These are phyloP conservation scores for Verticillium klebahnii DNA, from an alignment of 2,329 filamentous ascomycete species.

Conservation along the genomic window DNA sequence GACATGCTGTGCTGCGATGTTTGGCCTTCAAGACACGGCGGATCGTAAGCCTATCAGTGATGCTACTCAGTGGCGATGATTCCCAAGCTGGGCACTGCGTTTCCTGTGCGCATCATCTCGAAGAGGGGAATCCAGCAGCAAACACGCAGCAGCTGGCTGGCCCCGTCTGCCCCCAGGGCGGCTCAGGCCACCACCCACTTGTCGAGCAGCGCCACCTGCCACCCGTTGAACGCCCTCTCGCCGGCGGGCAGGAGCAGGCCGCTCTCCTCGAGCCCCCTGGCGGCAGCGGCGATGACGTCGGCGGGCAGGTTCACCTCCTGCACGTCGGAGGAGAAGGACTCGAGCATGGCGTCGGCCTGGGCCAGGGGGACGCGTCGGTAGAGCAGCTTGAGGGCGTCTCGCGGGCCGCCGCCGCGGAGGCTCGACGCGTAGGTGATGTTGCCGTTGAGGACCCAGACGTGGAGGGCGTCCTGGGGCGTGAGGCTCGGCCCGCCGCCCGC, in stretches of 20 bases:
- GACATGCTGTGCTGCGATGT: background rate
- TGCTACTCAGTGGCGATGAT: too few species aligned
- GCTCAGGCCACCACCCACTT: conserved; percentile 36
- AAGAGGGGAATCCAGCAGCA: too few species aligned
- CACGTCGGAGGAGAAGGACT: conserved; percentile 48
- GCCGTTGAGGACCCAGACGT: conserved; percentile 54
- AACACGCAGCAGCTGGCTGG: too few species aligned
- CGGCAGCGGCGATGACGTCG: conserved; percentile 42
- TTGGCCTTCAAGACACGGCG: too few species aligned
- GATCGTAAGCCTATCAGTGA: too few species aligned
- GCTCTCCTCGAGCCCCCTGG: conserved; percentile 39
- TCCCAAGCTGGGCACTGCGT: too few species aligned
- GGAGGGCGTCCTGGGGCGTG: conserved; percentile 20
- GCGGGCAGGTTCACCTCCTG: conserved; percentile 54
- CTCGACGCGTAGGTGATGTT: conserved; percentile 48
- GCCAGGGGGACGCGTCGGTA: conserved; percentile 37
- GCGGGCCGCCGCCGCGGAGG: conserved; percentile 12
- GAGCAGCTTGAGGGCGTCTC: conserved; percentile 48
- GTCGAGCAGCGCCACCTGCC: conserved; percentile 61
- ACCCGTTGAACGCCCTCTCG: conserved; percentile 58
- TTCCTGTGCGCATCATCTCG: too few species aligned
- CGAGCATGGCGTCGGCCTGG: conserved; percentile 44
- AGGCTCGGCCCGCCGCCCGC: background rate
- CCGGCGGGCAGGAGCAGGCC: conserved; percentile 47
- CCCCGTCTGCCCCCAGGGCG: too few species aligned